Conservation (phyloP, 495 filamentous ascomycete genomes). For the Penicillium salamii region DNA sequence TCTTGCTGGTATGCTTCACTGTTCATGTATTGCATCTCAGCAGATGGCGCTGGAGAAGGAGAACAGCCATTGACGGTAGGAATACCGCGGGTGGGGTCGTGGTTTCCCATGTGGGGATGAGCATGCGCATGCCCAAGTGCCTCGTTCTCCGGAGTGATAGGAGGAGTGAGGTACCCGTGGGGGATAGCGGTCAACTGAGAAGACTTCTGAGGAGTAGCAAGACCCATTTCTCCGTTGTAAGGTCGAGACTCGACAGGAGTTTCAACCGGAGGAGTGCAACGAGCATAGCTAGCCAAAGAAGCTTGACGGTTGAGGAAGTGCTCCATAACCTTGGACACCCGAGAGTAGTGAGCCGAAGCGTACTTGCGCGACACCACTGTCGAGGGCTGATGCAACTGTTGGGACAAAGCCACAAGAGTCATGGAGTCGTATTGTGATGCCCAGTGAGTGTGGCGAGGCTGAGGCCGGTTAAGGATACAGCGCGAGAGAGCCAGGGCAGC, state of each 20-base stretch:
- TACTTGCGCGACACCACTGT: conserved; percentile 86
- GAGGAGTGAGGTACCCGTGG: conserved; percentile 87
- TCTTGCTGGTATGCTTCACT: conserved; percentile 40
- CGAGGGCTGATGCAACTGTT: conserved; percentile 84
- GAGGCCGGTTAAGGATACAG: conserved; percentile 78
- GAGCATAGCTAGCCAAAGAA: conserved; percentile 64
- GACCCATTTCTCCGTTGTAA: conserved; percentile 49
- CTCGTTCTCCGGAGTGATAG: conserved; percentile 88
- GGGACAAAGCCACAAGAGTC: conserved; percentile 76
- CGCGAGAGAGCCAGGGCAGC: conserved; percentile 82
- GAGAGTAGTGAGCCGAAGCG: conserved; percentile 72
- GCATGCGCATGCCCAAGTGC: conserved; percentile 42
- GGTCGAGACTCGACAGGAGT: conserved; percentile 54
- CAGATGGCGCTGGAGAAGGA: conserved; percentile 36
- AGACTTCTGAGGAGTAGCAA: conserved; percentile 84
- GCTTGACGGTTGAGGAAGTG: conserved; percentile 84
- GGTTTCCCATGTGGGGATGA: conserved; percentile 25
- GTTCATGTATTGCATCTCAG: conserved; percentile 40
- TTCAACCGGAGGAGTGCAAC: conserved; percentile 71
- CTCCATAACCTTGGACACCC: conserved; percentile 76
- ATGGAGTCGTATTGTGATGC: conserved; percentile 75
- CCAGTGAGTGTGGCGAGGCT: conserved; percentile 74
- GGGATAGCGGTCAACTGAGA: conserved; percentile 59
- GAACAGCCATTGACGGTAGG: conserved; percentile 31
- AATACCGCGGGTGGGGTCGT: conserved; percentile 25